Percentiles rank a stretch among this genome's conserved stretches.
Evolutionary conservation across 148 eudicot species (phyloP).

Genomic region (Mesembryanthemum crystallinum): DNA sequence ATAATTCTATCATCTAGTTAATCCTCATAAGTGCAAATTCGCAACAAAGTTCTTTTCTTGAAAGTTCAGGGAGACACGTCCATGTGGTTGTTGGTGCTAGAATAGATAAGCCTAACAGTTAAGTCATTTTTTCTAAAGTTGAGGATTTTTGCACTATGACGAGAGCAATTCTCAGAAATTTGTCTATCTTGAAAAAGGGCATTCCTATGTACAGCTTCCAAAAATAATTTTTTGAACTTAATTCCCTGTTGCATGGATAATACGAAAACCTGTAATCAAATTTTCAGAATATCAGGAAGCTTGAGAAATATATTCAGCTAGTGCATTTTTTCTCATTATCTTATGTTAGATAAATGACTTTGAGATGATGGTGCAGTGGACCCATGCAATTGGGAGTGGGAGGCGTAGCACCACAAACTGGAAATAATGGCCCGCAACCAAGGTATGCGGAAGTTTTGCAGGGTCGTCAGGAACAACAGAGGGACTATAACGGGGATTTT

Average conservation of each 20-base stretch:
- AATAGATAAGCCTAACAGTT: no score
- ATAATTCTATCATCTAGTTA: no score
- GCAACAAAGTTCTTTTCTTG: no score
- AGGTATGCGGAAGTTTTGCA: constrained; percentile 24
- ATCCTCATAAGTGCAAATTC: no score
- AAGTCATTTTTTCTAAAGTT: no score
- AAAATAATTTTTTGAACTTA: not conserved
- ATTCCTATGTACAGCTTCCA: no score
- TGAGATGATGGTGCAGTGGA: constrained; percentile 36
- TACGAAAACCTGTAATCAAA: not conserved
- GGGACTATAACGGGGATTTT: constrained; percentile 28
- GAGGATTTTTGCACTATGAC: no score
- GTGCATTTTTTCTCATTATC: not conserved
- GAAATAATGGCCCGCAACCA: constrained; percentile 28
- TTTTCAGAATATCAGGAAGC: not conserved
- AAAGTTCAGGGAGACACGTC: no score
- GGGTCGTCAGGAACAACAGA: constrained; percentile 28
- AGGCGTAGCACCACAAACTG: constrained; percentile 27
- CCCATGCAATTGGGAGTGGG: constrained; percentile 43
- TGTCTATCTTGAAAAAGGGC: no score
- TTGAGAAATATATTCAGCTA: not conserved
- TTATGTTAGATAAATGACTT: constrained; percentile 5
- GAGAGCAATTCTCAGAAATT: no score
- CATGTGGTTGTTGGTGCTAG: no score
- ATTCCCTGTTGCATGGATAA: not conserved